A percentile compares a stretch with the other conserved stretches of the same genome.
These are phyloP conservation scores for Mediolabrus comicus DNA, from an alignment of 108 stramenopile species.

Conservation along the genomic window DNA sequence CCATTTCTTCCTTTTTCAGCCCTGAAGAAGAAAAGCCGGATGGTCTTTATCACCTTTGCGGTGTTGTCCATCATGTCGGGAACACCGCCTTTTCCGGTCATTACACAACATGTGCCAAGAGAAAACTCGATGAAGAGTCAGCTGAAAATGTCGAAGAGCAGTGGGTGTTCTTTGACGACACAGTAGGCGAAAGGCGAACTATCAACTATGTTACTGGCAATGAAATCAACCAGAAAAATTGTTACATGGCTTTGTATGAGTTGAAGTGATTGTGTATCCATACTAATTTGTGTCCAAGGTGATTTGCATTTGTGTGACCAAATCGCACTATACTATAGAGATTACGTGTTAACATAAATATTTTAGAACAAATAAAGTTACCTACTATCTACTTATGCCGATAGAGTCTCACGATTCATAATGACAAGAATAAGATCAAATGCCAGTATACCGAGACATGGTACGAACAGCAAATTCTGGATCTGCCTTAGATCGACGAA, in stretches of 20 bases:
- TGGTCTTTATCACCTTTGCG: slow-evolving; percentile 41
- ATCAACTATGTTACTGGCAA: slow-evolving; percentile 29
- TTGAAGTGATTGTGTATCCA: slow-evolving; percentile 5
- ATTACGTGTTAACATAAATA: neutral
- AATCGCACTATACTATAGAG: neutral
- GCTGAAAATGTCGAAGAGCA: slow-evolving; percentile 31
- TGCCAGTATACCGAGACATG: slow-evolving; percentile 54
- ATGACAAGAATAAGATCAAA: slow-evolving; percentile 56
- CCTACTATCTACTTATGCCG: slow-evolving; percentile 52
- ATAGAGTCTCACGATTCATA: slow-evolving; percentile 54
- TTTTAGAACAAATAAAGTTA: slow-evolving; percentile 10
- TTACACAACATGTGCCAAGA: slow-evolving; percentile 64
- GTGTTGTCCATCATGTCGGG: slow-evolving; percentile 78
- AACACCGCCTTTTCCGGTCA: slow-evolving; percentile 65
- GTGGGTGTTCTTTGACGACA: slow-evolving; percentile 51
- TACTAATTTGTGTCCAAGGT: too few relatives aligned
- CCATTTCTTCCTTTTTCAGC: slow-evolving; percentile 23
- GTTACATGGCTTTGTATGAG: slow-evolving; percentile 50
- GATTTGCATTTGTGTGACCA: neutral
- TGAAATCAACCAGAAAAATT: slow-evolving; percentile 47
- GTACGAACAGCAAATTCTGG: slow-evolving; percentile 68
- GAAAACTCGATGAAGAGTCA: slow-evolving; percentile 7
- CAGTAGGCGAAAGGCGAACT: slow-evolving; percentile 28
- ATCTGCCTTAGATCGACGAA: slow-evolving; percentile 58
- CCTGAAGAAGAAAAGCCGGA: slow-evolving; percentile 1